Conservation (phyloP, 768 basidiomycete genomes). For the Psilocybe sp. region DNA sequence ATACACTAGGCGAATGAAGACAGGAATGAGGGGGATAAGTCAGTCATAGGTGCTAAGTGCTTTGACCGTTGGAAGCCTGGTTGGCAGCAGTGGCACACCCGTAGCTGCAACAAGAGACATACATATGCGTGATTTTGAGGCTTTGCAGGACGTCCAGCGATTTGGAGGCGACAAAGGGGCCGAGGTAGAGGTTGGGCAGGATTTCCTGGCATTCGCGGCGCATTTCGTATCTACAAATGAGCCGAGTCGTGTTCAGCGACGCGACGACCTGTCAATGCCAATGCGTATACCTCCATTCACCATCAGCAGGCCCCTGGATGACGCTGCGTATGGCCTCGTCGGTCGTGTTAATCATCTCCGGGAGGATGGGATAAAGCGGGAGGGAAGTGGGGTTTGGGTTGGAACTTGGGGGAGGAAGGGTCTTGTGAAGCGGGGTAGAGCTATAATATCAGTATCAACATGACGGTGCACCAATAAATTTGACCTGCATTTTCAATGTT, state of each 20-base stretch:
- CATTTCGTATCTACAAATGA: slow-evolving; percentile 78
- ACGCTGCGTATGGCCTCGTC: slow-evolving; percentile 52
- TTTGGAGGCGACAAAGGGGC: slow-evolving; percentile 88
- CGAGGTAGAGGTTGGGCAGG: slow-evolving; percentile 75
- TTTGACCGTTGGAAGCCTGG: slow-evolving; percentile 1
- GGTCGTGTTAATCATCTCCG: slow-evolving; percentile 22
- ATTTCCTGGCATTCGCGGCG: slow-evolving; percentile 93
- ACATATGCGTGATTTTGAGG: slow-evolving; percentile 85
- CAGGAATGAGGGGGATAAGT: slow-evolving; percentile 7
- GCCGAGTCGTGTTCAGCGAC: slow-evolving; percentile 2
- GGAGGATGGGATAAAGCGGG: no score
- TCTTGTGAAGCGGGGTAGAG: no score
- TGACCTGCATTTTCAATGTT: no score
- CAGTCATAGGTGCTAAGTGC: slow-evolving; percentile 3
- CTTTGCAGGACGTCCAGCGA: slow-evolving; percentile 63
- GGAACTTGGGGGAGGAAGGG: no score
- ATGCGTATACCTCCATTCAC: slow-evolving; percentile 75
- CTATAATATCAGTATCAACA: no score
- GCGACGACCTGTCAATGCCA: slow-evolving; percentile 1
- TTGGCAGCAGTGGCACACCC: slow-evolving; percentile 5
- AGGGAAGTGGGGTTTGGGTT: no score
- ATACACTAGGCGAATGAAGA: slow-evolving; percentile 50
- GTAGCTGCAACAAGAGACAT: slow-evolving; percentile 15
- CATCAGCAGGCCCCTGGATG: slow-evolving; percentile 76
- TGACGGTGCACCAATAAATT: no score